Base-by-base conservation (phyloP, 2,329 filamentous ascomycete genomes). In the Chrysoporthe austroafricana region DNA sequence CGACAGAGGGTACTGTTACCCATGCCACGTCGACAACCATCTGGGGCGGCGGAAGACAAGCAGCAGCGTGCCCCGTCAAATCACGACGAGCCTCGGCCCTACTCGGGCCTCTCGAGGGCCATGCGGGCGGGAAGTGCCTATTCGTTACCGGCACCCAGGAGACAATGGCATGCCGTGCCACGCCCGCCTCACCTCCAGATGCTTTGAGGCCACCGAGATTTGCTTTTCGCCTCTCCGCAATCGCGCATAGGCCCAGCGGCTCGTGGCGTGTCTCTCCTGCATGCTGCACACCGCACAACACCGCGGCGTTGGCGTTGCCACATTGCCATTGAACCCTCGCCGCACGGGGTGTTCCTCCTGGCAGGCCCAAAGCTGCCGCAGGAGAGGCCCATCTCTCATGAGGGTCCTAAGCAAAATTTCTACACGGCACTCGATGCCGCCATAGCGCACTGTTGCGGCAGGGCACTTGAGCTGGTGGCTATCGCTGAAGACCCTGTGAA, bases 121-220 rank as follows among this genome's bases (percentile, higher is more conserved):
- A 21, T 21, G 14, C 14, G 36, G 60, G 36, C 46, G 62, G 26
- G 44, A 43, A 8, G 34, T 36, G 46, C n/a, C 56, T 59, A 61
- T 50, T 61, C 48, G 57, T 44, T 57, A 64, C 42, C 56, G 16
- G 48, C 21, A n/a, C 39, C 34, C 16, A 61, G 39, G 26, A 61
- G 48, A 52, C 26, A 3, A 36, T 18, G 32, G 6, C 36, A 39
- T 39, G 36, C 36, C 36, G 9, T 39, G 36, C 36, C 36, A 39
- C 44, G 44, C 44, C 14, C 44, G 13, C 18, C 44, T 46, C 44
- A 26, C 26, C 26, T 26, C 26, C 26, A 26, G 26, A 26, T 26
- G 26, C 26, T 26, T 26, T 26, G 26, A 26, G 26, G 26, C 26
- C 26, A 26, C 26, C 26, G 26, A 26, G 26, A 26, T 26, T 26